These are phyloP conservation scores for Karstenula rhodostoma DNA, from an alignment of 2,329 filamentous ascomycete genomes.

Conservation along the genomic window DNA sequence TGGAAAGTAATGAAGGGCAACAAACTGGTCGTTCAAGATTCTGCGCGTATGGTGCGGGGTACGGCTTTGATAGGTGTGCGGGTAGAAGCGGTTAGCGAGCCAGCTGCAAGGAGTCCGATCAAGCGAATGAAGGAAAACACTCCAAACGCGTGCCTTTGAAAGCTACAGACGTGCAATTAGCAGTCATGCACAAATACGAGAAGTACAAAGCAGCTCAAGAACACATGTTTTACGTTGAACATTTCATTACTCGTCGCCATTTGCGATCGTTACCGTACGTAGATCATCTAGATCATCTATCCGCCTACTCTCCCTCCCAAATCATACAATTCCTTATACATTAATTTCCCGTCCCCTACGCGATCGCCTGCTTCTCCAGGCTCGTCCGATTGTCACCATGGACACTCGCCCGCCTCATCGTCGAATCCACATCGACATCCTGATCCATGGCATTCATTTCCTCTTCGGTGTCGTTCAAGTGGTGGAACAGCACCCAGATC, in stretches of 20 bases:
- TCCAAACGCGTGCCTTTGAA: too few species aligned
- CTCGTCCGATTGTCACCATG: conserved; percentile 27
- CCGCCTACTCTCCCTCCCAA: too few species aligned
- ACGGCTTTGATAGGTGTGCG: neutral
- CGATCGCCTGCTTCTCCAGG: neutral
- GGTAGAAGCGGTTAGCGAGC: neutral
- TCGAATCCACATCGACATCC: conserved; percentile 44
- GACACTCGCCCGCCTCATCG: conserved; percentile 36
- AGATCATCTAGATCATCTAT: neutral
- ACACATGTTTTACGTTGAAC: neutral
- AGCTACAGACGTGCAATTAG: too few species aligned
- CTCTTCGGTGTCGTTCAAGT: conserved; percentile 48
- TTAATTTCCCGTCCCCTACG: neutral
- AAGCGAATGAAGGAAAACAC: too few species aligned
- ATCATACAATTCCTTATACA: too few species aligned
- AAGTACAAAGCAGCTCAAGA: neutral
- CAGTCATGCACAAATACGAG: too few species aligned
- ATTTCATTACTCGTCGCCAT: neutral
- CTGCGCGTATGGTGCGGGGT: neutral
- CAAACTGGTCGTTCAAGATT: neutral
- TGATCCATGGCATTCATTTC: conserved; percentile 48
- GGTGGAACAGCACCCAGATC: conserved; percentile 50
- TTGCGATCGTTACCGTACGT: neutral
- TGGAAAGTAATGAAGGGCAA: too few species aligned
- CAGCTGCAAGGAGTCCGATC: neutral